phyloP scores from a whole-genome alignment of 192 early-diverging fungal genomes.

The Entrophospora sp. region DNA sequence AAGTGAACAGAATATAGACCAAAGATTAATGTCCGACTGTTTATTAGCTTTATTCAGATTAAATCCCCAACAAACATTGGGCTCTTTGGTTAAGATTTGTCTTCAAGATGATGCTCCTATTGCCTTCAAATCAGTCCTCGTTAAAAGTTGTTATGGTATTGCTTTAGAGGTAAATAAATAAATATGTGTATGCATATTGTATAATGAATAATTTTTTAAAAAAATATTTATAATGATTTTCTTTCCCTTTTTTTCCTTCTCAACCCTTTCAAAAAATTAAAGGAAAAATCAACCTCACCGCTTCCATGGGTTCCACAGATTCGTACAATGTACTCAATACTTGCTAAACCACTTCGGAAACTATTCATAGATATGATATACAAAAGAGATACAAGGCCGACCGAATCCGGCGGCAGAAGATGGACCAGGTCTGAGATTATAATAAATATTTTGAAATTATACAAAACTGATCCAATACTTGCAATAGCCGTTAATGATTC shows the following conservation, averaged over 20 bases:
- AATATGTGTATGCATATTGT: neutral
- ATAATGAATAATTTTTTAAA: neutral
- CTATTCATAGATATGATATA: slow-evolving; percentile 50
- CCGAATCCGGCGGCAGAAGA: slow-evolving; percentile 23
- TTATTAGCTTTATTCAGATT: slow-evolving; percentile 66
- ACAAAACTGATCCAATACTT: slow-evolving; percentile 63
- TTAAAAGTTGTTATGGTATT: slow-evolving; percentile 61
- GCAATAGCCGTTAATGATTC: slow-evolving; percentile 54
- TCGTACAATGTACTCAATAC: slow-evolving; percentile 36
- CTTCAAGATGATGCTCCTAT: slow-evolving; percentile 58
- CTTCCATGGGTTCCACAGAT: slow-evolving; percentile 63
- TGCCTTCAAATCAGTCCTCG: slow-evolving; percentile 69
- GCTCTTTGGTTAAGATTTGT: slow-evolving; percentile 58
- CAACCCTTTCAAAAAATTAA: neutral
- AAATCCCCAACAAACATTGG: slow-evolving; percentile 64
- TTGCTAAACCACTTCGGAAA: slow-evolving; percentile 49
- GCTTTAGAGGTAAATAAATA: slow-evolving; percentile 46
- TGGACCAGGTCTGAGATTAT: slow-evolving; percentile 66
- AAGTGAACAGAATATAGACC: slow-evolving; percentile 57
- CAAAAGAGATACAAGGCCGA: slow-evolving; percentile 22
- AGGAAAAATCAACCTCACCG: slow-evolving; percentile 33
- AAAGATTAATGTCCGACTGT: slow-evolving; percentile 61
- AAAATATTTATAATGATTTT: neutral
- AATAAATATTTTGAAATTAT: slow-evolving; percentile 60
- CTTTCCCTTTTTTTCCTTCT: neutral